Base-by-base conservation (phyloP, 768 basidiomycete species). In the Tricholoma flavovirens region DNA sequence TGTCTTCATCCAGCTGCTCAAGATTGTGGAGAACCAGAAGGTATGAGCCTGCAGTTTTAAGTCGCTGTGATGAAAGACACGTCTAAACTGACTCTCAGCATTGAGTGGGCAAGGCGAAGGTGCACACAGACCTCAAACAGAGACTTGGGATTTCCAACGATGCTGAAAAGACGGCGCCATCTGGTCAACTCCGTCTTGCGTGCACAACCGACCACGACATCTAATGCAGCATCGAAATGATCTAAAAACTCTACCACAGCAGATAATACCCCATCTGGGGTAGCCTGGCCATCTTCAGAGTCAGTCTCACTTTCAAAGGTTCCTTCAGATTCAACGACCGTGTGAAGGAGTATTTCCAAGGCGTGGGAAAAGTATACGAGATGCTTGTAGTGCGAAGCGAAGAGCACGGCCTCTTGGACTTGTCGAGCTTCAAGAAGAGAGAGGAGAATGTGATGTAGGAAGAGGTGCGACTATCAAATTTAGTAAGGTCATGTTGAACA, bases 121-220 rank as follows among this genome's bases (percentile, higher is more conserved):
- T 22, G 24, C 21, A 32, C 19, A 53, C 57, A 17, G 62, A 95
- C 92, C 79, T 99, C 96, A 65, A 98, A 98, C 35, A 99, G 75
- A 3, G 80, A 75, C 65, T 94, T 86, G 0, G 97, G 96, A 65
- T 87, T 90, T 6, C 97, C 97, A 2, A 96, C 94, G 32, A 91
- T 79, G 54, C 84, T 83, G 68, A 99, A 99, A 38, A 99, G 73
- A 54, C 87, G 81, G 46, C 82, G 81, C 97, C 97, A 99, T 51
- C 88, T 73, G 4, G 90, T 87, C 66, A 95, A 81, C 71, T 99
- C 97, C 5, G 93, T 98, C 75, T 99, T 99, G 53, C 97, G 79
- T 17, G 97, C 96, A 64, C 96, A 98, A 5, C 90, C 87, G 9
- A 98, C 95, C 11, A 98, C 91, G 6, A 98, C 94, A 56, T 98